Evolutionary conservation across 805 yeast genomes (phyloP).

Genomic region (Vanderwaltozyma polyspora): DNA sequence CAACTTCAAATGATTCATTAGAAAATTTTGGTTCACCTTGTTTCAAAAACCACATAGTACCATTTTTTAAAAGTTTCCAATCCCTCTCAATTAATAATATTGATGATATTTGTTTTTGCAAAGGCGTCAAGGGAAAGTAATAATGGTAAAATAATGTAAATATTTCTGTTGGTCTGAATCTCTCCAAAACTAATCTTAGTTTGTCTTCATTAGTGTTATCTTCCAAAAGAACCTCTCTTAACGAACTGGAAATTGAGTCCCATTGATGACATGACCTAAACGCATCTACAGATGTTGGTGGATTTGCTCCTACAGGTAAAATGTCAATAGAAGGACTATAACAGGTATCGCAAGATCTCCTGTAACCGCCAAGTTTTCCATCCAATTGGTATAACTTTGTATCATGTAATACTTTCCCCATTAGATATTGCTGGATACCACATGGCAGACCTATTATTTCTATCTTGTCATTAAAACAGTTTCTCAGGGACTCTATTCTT

Average conservation of each 20-base stretch:
- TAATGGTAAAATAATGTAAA: constrained; percentile 34
- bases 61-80: constrained; percentile 29
- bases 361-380: constrained; percentile 21
- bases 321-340: constrained; percentile 15
- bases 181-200: constrained; percentile 13
- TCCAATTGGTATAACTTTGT: constrained; percentile 13
- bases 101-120: constrained; percentile 31
- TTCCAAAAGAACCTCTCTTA: constrained; percentile 1
- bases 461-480: constrained; percentile 9
- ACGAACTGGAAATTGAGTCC: constrained; percentile 21
- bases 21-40: constrained; percentile 29
- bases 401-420: constrained; percentile 19
- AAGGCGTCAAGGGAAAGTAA: constrained; percentile 33
- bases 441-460: constrained; percentile 20
- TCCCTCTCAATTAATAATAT: constrained; percentile 26
- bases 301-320: constrained; percentile 22
- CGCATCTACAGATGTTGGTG: constrained; percentile 28
- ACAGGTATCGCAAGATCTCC: constrained; percentile 22
- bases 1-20: constrained; percentile 32
- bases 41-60: constrained; percentile 31
- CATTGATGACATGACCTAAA: constrained; percentile 26
- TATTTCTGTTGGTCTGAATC: constrained; percentile 23
- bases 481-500: constrained; percentile 7
- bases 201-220: constrained; percentile 2
- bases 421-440: constrained; percentile 27